phyloP scores from a whole-genome alignment of 2,329 filamentous ascomycete species.

The Chaetomiaceae sp. region DNA sequence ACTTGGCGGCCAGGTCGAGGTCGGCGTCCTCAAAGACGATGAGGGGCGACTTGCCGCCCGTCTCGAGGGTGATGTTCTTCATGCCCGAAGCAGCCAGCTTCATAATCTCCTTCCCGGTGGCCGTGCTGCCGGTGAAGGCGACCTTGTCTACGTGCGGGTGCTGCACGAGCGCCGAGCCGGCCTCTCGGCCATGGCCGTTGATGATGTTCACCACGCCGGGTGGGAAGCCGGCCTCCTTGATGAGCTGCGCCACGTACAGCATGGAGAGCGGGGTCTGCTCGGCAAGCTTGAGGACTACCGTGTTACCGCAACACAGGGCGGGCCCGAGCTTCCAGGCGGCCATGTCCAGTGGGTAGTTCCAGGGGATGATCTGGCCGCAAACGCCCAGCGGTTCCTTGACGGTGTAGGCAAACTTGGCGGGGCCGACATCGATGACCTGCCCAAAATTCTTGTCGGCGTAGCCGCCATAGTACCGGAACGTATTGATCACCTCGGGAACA shows the following conservation, averaged over 20 bases:
- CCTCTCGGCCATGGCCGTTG: constrained; percentile 61
- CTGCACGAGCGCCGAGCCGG: constrained; percentile 59
- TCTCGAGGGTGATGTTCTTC: constrained; percentile 59
- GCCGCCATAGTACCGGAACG: constrained; percentile 71
- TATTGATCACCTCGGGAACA: constrained; percentile 42
- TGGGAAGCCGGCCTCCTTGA: constrained; percentile 70
- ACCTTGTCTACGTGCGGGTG: constrained; percentile 65
- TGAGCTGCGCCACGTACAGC: constrained; percentile 57
- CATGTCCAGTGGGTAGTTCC: constrained; percentile 77
- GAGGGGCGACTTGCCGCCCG: constrained; percentile 58
- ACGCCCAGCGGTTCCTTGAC: constrained; percentile 73
- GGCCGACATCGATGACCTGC: constrained; percentile 68
- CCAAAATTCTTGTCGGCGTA: constrained; percentile 77
- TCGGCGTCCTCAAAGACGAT: constrained; percentile 60
- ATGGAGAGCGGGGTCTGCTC: constrained; percentile 61
- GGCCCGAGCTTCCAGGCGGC: constrained; percentile 74
- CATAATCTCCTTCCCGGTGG: constrained; percentile 66
- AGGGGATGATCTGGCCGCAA: constrained; percentile 71
- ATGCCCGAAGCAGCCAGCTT: constrained; percentile 59
- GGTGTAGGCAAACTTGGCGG: constrained; percentile 70
- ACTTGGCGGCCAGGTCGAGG: constrained; percentile 57
- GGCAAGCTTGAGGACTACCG: constrained; percentile 58
- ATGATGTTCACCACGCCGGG: constrained; percentile 70
- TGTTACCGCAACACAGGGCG: constrained; percentile 60
- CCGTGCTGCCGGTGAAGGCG: constrained; percentile 67